A percentile compares a stretch with the other conserved stretches of the same genome.
These are phyloP conservation scores for Zymoseptoria tritici DNA, from an alignment of 2,329 filamentous ascomycete species.

Conservation along the genomic window DNA sequence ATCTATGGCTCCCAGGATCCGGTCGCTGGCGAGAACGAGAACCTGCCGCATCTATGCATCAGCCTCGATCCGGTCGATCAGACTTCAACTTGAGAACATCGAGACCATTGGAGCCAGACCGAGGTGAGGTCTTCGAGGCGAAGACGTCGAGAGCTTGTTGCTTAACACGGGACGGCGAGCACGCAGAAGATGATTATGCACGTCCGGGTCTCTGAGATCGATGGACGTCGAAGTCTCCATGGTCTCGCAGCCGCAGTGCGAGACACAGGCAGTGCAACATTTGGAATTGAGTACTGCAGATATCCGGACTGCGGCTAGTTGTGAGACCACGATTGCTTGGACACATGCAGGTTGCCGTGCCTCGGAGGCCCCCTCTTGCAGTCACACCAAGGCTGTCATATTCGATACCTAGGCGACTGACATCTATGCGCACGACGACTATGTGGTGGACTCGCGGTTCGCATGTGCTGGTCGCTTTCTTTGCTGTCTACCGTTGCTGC, in stretches of 20 bases:
- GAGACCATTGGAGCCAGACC: too few species aligned
- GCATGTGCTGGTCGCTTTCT: not conserved
- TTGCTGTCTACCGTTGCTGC: not conserved
- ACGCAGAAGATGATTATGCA: too few species aligned
- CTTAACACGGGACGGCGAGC: too few species aligned
- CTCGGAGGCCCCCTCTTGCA: not conserved
- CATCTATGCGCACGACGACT: not conserved
- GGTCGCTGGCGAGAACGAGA: too few species aligned
- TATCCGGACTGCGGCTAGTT: not conserved
- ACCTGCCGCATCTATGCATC: too few species aligned
- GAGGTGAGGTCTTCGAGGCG: too few species aligned
- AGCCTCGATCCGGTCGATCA: too few species aligned
- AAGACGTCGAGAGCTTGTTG: too few species aligned
- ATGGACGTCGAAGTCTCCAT: not conserved
- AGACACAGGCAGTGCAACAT: not conserved
- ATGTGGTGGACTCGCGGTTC: not conserved
- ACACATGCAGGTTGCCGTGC: not conserved
- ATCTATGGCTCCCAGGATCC: too few species aligned
- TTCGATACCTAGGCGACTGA: not conserved
- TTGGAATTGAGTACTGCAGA: not conserved
- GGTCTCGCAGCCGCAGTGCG: not conserved
- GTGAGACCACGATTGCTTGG: not conserved
- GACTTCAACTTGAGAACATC: too few species aligned
- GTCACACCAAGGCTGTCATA: not conserved
- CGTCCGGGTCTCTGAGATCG: too few species aligned